Percentiles rank a stretch among this genome's conserved stretches.
Evolutionary conservation across 2,329 filamentous ascomycete genomes (phyloP).

Genomic region (Pseudovirgaria hyperparasitica): DNA sequence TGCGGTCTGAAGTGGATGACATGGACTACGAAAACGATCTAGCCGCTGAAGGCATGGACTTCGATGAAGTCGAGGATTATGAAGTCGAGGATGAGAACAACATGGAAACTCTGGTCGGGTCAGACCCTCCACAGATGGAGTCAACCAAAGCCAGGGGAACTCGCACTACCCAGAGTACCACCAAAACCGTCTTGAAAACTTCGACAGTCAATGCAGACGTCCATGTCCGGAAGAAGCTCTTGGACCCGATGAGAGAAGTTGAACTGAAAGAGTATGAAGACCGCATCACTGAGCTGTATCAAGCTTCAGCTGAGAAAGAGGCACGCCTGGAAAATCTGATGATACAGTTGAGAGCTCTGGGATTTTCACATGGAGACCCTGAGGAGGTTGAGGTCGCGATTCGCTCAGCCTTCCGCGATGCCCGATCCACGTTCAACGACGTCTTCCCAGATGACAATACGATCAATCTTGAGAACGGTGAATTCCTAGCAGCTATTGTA

Average conservation of each 20-base stretch:
- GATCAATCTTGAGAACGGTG: conserved; percentile 23
- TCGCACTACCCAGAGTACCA: too few species aligned
- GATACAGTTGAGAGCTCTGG: conserved; percentile 31
- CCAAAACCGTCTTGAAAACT: too few species aligned
- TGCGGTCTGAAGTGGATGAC: too few species aligned
- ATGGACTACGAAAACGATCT: too few species aligned
- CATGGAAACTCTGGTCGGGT: too few species aligned
- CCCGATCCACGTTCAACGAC: conserved; percentile 27
- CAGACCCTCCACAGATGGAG: too few species aligned
- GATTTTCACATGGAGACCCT: conserved; percentile 21
- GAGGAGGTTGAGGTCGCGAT: conserved; percentile 25
- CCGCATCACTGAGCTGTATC: conserved; percentile 21
- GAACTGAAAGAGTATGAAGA: conserved; percentile 24
- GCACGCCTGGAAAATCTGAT: conserved; percentile 28
- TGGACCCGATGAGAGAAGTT: conserved; percentile 18
- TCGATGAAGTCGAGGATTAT: neutral
- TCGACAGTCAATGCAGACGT: too few species aligned
- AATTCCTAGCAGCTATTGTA: conserved; percentile 29
- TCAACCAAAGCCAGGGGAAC: too few species aligned
- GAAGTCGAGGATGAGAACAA: too few species aligned
- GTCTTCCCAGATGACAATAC: conserved; percentile 26
- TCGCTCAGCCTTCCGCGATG: conserved; percentile 27
- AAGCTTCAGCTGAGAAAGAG: conserved; percentile 25
- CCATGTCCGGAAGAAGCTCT: conserved; percentile 13
- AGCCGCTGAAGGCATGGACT: neutral